Evolutionary conservation across 352 stramenopile species (phyloP), one percentile per base, ranked within the genome.

Genomic region (Thraustotheca clavata): DNA sequence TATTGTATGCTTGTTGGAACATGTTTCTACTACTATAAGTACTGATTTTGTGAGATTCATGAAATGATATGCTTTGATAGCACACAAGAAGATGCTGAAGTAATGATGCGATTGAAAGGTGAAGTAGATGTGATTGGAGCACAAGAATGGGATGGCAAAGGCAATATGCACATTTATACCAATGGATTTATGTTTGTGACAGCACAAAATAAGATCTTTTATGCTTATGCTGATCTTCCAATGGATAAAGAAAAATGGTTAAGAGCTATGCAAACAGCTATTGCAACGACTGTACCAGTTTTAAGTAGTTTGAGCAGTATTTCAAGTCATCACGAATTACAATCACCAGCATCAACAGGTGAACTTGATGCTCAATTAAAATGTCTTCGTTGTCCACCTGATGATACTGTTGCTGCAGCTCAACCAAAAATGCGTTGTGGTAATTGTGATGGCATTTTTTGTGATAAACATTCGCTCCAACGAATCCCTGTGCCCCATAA

Each of bases 201-300:
- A 49, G 77, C 83, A 31, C 85, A 94, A 69, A 94, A 83, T 69
- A 94, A 94, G 62, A 82, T 94, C 11, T 94, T 94, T 62, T 94
- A 94, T 67, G 83, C 83, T 22, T 94, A 94, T 65, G 85, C 83
- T 0, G 85, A 94, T 60, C 89, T 83, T 32, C 74, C 85, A 29
- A 91, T 94, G 81, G 85, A 94, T 65, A 94, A 94, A 69, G 85
- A 94, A 54, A 92, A 91, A 68, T 94, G 85, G 85, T 89, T 92
- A 61, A 81, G 85, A 62, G 85, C 83, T 24, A 94, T 94, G 63
- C 85, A 94, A 65, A 91, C 83, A 41, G 80, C 76, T 20, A 80
- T 94, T 26, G 81, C 85, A 69, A 94, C 85, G 4, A 94, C 76
- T n/a, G 83, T 87, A 67, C 80, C 83, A 14, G 77, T 81, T 7